phyloP scores from a whole-genome alignment of 805 yeast genomes.

The Saitoella complicata region DNA sequence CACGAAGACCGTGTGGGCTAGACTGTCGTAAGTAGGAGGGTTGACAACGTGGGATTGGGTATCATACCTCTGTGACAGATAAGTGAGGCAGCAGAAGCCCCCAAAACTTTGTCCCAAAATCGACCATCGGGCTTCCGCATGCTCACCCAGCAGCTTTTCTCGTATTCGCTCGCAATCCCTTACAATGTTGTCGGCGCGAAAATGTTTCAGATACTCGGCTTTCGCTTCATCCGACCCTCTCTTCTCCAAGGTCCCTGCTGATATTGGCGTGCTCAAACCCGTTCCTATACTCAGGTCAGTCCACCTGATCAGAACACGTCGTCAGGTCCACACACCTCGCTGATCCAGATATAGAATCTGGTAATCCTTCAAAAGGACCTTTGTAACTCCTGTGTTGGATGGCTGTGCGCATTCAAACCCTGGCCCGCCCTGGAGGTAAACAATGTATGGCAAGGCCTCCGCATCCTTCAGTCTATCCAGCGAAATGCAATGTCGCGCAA shows the following conservation, averaged over 20 bases:
- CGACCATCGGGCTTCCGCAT: slow-evolving; percentile 29
- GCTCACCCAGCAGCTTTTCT: slow-evolving; percentile 18
- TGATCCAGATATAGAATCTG: slow-evolving; percentile 37
- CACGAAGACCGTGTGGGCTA: slow-evolving; percentile 25
- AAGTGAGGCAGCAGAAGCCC: slow-evolving; percentile 36
- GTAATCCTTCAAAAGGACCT: slow-evolving; percentile 24
- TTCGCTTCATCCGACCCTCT: slow-evolving; percentile 18
- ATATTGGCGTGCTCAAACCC: slow-evolving; percentile 35
- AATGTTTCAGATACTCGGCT: slow-evolving; percentile 27
- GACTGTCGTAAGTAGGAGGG: slow-evolving; percentile 3
- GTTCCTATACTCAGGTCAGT: slow-evolving; percentile 26
- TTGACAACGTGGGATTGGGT: slow-evolving; percentile 1
- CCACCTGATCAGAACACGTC: no score
- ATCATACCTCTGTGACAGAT: slow-evolving; percentile 26
- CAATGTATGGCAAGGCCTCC: slow-evolving; percentile 8
- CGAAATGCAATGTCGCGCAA: slow-evolving; percentile 10
- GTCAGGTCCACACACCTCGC: slow-evolving; percentile 15
- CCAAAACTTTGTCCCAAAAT: slow-evolving; percentile 36
- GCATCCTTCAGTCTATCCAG: slow-evolving; percentile 6
- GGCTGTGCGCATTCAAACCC: slow-evolving; percentile 21
- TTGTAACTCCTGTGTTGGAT: slow-evolving; percentile 23
- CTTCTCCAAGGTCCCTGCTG: slow-evolving; percentile 15
- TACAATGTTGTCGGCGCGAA: slow-evolving; percentile 31
- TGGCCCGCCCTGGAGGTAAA: slow-evolving; percentile 12
- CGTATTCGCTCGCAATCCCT: slow-evolving; percentile 35